phyloP scores from a whole-genome alignment of 768 basidiomycete species.

The Mrakia blollopis region DNA sequence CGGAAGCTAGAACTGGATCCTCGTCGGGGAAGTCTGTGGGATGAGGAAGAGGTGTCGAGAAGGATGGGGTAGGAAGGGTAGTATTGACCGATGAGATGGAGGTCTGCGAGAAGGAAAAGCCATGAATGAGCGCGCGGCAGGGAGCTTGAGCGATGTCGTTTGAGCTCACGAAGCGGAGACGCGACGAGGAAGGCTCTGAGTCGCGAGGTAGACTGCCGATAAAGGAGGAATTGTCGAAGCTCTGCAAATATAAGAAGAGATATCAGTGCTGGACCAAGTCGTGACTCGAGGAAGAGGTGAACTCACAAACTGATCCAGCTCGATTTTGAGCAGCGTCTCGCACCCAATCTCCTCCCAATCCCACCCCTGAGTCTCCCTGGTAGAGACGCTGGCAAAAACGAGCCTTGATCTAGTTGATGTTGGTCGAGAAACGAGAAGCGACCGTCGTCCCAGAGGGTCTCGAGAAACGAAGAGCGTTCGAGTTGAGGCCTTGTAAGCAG shows the following conservation, averaged over 20 bases:
- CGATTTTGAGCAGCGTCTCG: conserved; percentile 1
- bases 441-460: conserved; percentile 80
- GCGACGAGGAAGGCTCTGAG: not conserved
- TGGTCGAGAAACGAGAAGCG: conserved; percentile 68
- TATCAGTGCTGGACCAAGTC: not conserved
- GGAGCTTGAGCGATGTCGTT: not conserved
- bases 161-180: not conserved
- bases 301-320: conserved; percentile 19
- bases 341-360: conserved; percentile 26
- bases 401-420: conserved; percentile 52
- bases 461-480: conserved; percentile 64
- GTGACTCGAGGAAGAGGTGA: not conserved
- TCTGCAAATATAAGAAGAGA: not conserved
- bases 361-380: conserved; percentile 7
- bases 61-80: conserved; percentile 17
- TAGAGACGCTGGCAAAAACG: conserved; percentile 48
- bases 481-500: conserved; percentile 32
- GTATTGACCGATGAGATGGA: conserved; percentile 34
- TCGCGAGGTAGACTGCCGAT: not conserved
- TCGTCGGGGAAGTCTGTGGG: conserved; percentile 6
- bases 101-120: conserved; percentile 21
- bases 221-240: not conserved
- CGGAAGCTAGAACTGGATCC: conserved; percentile 48
- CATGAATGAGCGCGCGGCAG: conserved; percentile 39
- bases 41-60: not conserved